Evolutionary conservation across 176 grass and related monocot species (phyloP).

Genomic region (Carex kokanica): DNA sequence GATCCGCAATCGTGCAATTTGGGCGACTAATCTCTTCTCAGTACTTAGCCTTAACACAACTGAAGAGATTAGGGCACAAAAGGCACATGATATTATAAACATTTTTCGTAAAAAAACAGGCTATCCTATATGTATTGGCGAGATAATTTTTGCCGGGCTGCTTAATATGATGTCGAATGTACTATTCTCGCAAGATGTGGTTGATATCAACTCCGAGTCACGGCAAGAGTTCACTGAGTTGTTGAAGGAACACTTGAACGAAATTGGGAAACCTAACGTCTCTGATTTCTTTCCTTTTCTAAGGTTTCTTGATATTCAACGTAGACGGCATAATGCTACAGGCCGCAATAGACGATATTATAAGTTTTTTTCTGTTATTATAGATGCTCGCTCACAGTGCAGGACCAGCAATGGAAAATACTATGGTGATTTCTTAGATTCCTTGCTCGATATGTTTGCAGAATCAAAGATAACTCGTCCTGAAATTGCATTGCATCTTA

Average conservation of each 20-base stretch:
- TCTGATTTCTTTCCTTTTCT: slow-evolving; percentile 38
- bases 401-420: not conserved
- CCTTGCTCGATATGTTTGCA: slow-evolving; percentile 21
- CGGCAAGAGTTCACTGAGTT: too few relatives aligned
- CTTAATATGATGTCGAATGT: too few relatives aligned
- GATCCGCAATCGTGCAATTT: too few relatives aligned
- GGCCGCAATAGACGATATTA: not conserved
- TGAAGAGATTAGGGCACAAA: too few relatives aligned
- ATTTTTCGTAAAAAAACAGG: too few relatives aligned
- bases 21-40: too few relatives aligned
- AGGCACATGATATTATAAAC: too few relatives aligned
- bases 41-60: too few relatives aligned
- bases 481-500: not conserved
- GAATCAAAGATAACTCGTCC: slow-evolving; percentile 5
- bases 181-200: too few relatives aligned
- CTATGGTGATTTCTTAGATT: slow-evolving; percentile 33
- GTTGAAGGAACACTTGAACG: not conserved
- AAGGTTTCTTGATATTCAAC: slow-evolving; percentile 28
- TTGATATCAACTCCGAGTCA: too few relatives aligned
- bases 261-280: slow-evolving; percentile 4
- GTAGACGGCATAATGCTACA: not conserved
- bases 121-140: too few relatives aligned
- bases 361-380: slow-evolving; percentile 13
- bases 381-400: not conserved
- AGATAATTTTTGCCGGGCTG: too few relatives aligned